Percentiles rank a stretch among this genome's conserved stretches.
Evolutionary conservation across 1,284 basidiomycete genomes (phyloP).

Genomic region (Afroboletus lepidellus): DNA sequence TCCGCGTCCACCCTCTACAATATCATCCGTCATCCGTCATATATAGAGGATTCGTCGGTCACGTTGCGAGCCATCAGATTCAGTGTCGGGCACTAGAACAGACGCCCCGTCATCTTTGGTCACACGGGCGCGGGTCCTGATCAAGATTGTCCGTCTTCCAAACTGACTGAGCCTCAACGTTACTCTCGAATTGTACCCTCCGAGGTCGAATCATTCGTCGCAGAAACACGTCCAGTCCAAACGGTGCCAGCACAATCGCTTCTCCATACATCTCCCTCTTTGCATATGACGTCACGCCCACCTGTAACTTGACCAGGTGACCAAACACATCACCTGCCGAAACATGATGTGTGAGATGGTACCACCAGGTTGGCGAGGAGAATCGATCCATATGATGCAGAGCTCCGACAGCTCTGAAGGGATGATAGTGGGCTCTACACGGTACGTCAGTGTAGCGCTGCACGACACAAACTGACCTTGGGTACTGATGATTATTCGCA

Average conservation of each 20-base stretch:
- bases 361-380: constrained; percentile 68
- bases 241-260: constrained; percentile 57
- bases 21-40: too few species aligned
- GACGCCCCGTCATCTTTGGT: constrained; percentile 64
- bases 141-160: constrained; percentile 52
- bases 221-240: constrained; percentile 44
- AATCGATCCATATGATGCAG: constrained; percentile 65
- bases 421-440: constrained; percentile 62
- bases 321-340: constrained; percentile 63
- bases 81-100: constrained; percentile 40
- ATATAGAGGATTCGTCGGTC: too few species aligned
- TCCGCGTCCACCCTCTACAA: too few species aligned
- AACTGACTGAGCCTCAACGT: constrained; percentile 31
- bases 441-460: neutral
- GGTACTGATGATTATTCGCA: constrained; percentile 67
- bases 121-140: constrained; percentile 54
- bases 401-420: constrained; percentile 63
- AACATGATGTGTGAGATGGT: constrained; percentile 60
- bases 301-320: constrained; percentile 58
- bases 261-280: constrained; percentile 38
- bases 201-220: neutral
- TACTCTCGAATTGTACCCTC: neutral
- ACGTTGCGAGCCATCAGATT: too few species aligned
- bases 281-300: constrained; percentile 23
- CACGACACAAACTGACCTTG: constrained; percentile 45